Evolutionary conservation across 164 flowering plant genomes (phyloP), one percentile per base, ranked within the genome.

Genomic region (Berberis thunbergii): DNA sequence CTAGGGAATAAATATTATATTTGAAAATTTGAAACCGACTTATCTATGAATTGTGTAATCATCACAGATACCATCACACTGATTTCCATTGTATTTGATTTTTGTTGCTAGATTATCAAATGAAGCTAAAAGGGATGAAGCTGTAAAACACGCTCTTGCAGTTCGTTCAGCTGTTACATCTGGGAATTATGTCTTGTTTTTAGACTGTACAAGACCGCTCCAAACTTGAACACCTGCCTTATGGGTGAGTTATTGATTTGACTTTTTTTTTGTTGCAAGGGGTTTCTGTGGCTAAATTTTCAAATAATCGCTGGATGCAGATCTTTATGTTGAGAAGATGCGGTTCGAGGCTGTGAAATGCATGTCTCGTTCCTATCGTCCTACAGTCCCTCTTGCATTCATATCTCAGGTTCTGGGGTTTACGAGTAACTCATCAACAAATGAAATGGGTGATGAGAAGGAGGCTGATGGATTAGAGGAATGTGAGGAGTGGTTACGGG

Each of bases 311-410:
- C n/a, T 9, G 1, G 6, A 1, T 78, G 78, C 84, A 91, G 99
- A 91, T 80, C 86, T 87, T 59, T 86, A 81, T 73, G 87, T 84
- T 49, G 99, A 94, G 73, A 94, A 87, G 81, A 91, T 91, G 84
- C 88, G 97, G 5, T 94, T 75, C 73, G 84, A 83, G 58, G 99
- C 97, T 64, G 83, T 89, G 63, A 87, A 62, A 72, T 94, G 96
- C 77, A 91, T 94, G 79, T 77, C 90, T 68, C 87, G 93, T 64
- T 81, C 97, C 4, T 91, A 91, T 74, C 97, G 97, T 11, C 99
- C 99, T 26, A 73, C 88, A 7, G 76, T 89, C 54, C 94, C 99
- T 67, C 88, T 91, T 59, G 54, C 83, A 8, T 87, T 86, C 67
- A 69, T 91, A 59, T 81, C 91, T 48, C 86, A 84, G 72, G 86